These are phyloP conservation scores for Acacia melanoxylon DNA, from an alignment of 306 rosid species.

Conservation along the genomic window DNA sequence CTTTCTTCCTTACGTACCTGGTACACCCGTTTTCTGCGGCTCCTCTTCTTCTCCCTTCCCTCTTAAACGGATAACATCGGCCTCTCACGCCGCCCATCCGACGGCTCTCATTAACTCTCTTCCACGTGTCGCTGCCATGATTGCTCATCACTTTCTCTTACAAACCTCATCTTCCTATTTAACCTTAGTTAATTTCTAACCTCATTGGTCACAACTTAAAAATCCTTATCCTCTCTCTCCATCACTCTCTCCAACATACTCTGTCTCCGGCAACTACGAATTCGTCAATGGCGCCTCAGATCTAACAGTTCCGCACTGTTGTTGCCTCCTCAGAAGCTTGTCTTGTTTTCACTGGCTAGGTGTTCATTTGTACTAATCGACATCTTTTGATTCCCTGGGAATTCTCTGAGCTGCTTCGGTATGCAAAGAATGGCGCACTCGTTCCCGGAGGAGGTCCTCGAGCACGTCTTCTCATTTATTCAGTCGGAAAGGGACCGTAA, in stretches of 20 bases:
- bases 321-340: neutral
- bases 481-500: constrained; percentile 63
- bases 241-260: neutral
- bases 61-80: constrained; percentile 66
- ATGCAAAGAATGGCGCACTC: constrained; percentile 45
- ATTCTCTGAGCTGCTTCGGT: neutral
- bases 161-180: constrained; percentile 35
- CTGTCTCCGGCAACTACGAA: constrained; percentile 20
- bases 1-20: constrained; percentile 23
- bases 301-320: constrained; percentile 46
- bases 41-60: constrained; percentile 37
- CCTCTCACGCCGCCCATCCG: constrained; percentile 36
- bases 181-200: constrained; percentile 75
- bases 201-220: constrained; percentile 37
- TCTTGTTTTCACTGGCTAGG: neutral
- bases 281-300: constrained; percentile 69
- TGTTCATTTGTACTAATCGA: neutral
- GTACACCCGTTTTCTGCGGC: constrained; percentile 72
- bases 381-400: constrained; percentile 7
- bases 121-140: constrained; percentile 51
- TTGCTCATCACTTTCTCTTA: constrained; percentile 10
- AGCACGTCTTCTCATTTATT: constrained; percentile 87
- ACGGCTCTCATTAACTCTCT: constrained; percentile 29
- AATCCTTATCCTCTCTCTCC: constrained; percentile 47
- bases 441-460: constrained; percentile 39